Evolutionary conservation across 2,329 filamentous ascomycete genomes (phyloP).

Genomic region (Alternaria incomplexa): DNA sequence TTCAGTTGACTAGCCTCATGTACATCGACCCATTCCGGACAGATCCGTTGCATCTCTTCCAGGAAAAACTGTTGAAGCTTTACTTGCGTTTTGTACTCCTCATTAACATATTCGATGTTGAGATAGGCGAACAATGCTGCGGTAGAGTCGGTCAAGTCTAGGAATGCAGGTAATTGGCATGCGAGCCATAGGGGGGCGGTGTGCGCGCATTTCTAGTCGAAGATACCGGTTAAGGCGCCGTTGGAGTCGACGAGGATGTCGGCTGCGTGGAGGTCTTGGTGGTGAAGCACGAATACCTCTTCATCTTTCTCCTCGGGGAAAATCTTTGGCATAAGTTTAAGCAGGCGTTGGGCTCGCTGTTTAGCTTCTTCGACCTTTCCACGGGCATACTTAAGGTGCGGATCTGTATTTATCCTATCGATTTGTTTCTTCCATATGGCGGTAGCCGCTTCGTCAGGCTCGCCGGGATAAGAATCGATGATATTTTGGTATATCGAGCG

Average conservation of each 20-base stretch:
- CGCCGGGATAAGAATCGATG: neutral
- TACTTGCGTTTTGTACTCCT: neutral
- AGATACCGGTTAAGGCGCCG: neutral
- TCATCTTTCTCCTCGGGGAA: neutral
- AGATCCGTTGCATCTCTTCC: neutral
- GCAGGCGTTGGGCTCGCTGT: neutral
- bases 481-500: neutral
- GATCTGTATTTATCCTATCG: neutral
- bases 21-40: neutral
- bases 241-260: neutral
- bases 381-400: neutral
- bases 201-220: neutral
- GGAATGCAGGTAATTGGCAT: neutral
- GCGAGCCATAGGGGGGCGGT: neutral
- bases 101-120: neutral
- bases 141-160: neutral
- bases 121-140: neutral
- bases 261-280: neutral
- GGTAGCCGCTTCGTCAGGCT: neutral
- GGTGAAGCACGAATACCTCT: neutral
- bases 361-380: neutral
- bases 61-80: neutral
- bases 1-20: neutral
- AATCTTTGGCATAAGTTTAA: neutral
- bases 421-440: neutral